phyloP scores from a whole-genome alignment of 345 rosid species.

The Anastatica hierochuntica region DNA sequence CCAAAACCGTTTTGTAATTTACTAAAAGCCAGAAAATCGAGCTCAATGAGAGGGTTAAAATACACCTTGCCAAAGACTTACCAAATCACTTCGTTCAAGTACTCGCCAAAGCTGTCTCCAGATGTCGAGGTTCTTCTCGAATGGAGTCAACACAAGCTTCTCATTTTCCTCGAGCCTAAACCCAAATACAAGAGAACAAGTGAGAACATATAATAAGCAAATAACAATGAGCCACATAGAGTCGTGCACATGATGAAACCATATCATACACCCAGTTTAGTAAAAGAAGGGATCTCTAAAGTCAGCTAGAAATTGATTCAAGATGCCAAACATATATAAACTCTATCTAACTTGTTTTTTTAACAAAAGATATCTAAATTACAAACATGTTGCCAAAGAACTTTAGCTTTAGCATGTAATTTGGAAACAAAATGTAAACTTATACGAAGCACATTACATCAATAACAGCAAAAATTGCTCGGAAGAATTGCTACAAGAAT shows the following conservation, averaged over 20 bases:
- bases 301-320: constrained; percentile 1
- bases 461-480: no score
- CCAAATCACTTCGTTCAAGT: constrained; percentile 96
- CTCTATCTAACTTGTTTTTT: no score
- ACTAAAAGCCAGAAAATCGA: not conserved
- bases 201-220: not conserved
- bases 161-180: constrained; percentile 93
- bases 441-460: no score
- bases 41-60: not conserved
- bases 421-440: no score
- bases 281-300: no score
- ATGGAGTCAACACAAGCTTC: constrained; percentile 88
- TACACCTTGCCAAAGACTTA: constrained; percentile 31
- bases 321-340: no score
- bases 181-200: constrained; percentile 3
- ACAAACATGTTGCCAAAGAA: no score
- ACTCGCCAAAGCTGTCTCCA: constrained; percentile 99
- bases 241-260: not conserved
- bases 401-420: no score
- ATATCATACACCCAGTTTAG: not conserved
- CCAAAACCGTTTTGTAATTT: not conserved
- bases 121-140: constrained; percentile 94
- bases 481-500: no score
- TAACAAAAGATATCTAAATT: no score
- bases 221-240: not conserved